Base-by-base conservation (phyloP, 2,329 filamentous ascomycete genomes). In the Cladosporium cucumerinum region DNA sequence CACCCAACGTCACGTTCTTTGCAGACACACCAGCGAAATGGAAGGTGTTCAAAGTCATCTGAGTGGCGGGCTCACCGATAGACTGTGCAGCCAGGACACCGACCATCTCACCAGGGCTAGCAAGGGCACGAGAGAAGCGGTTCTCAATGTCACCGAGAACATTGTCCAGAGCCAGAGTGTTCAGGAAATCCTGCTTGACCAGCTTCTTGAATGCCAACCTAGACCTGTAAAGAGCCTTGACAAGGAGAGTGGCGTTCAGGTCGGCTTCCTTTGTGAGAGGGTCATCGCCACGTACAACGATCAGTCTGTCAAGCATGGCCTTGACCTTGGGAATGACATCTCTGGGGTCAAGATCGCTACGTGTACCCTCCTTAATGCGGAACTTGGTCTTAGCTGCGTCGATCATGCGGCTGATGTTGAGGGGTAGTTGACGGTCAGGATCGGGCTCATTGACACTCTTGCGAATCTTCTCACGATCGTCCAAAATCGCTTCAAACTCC, bases 21-120 rank as follows among this genome's bases (percentile, higher is more conserved):
- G 94, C 97, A 43, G 96, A 97, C 67, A 99, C 93, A 97, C 95
- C 95, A 78, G 95, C 93, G 78, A 99, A 99, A 84, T 99, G 95
- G 90, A 99, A 99, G 26, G 95, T 99, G 82, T 99, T 99, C 67
- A 99, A 82, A 1, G 95, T 99, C 95, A 99, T 99, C 83, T 99
- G 95, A 1, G 95, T 99, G 25, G 95, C 96, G 48, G 95, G 95
- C 79, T 99, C 95, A 82, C 95, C 95, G 76, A 99, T 99, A 34
- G 95, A 99, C 81, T 99, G 95, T 7, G 96, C 95, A 68, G 95
- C 95, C 73, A 99, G 82, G 25, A 99, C 95, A 81, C 95, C 95
- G 64, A 99, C 95, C 95, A 99, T 99, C 77, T 99, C 96, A 75
- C 96, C 95, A 57, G 95, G 94, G 72, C 88, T 92, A 67, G 97